Evolutionary conservation across 1,139 yeast genomes (phyloP), one percentile per base, ranked within the genome.

Genomic region (Hyphopichia wangnamkhiaoensis): DNA sequence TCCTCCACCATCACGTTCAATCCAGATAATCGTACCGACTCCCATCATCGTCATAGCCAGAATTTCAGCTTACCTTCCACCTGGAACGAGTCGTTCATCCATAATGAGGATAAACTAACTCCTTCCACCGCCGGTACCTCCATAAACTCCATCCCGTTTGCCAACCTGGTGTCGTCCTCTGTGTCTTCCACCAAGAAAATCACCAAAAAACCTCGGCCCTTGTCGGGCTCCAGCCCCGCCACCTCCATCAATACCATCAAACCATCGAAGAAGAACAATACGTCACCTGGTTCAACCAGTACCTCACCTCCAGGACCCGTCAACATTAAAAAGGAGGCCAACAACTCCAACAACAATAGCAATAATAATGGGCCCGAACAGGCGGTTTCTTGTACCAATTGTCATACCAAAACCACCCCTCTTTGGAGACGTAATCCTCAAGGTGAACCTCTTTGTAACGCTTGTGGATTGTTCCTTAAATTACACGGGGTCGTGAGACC

Each of bases 401-500:
- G 84, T 54, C 76, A 74, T 40, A 78, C 83, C 1, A 61, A 72
- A 19, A 77, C 80, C 15, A 79, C 84, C 0, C 84, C 84, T 3
- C 56, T 79, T 21, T 79, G 84, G 84, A 62, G 84, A 33, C 70
- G 78, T 46, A 73, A 71, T 48, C 78, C 82, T 18, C 74, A 68
- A 42, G 80, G 80, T 6, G 72, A 77, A 49, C 68, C 82, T 15
- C 57, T 79, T 16, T 79, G 84, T 53, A 79, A 79, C 52, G 84
- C 84, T 0, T 79, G 84, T 59, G 83, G 84, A 1, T 61, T 79
- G 29, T 79, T 78, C 46, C 65, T 74, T 46, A 78, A 78, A 54
- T 58, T 79, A 31, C 83, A 79, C 49, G 84, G 84, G 19, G 79
- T 78, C 7, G 76, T 77, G 4, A 55, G 83, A 34, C 83, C 82